Evolutionary conservation across 352 stramenopile genomes (phyloP).

Genomic region (Phytophthora cactorum): DNA sequence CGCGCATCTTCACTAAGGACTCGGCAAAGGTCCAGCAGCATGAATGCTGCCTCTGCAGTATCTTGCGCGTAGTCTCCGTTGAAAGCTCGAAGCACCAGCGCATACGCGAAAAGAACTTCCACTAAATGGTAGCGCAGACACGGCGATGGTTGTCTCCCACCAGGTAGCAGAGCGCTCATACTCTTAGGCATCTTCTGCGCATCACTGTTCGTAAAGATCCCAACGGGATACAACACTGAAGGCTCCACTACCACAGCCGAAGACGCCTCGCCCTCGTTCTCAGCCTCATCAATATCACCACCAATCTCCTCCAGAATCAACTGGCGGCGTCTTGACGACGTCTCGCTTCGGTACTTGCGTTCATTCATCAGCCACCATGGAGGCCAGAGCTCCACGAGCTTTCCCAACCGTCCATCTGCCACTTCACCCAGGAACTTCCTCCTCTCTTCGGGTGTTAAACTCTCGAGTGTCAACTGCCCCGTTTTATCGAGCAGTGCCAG

Average conservation of each 20-base stretch:
- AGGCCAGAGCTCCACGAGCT: constrained; percentile 68
- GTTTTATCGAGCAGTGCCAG: constrained; percentile 53
- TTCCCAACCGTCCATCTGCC: constrained; percentile 64
- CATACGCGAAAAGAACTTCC: constrained; percentile 77
- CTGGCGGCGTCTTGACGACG: constrained; percentile 36
- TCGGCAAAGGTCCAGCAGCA: constrained; percentile 51
- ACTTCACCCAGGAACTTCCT: constrained; percentile 70
- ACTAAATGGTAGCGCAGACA: constrained; percentile 65
- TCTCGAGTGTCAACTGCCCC: constrained; percentile 63
- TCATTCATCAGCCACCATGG: constrained; percentile 72
- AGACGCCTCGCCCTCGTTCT: constrained; percentile 10
- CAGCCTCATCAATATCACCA: constrained; percentile 1
- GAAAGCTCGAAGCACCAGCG: constrained; percentile 70
- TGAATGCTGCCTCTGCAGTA: constrained; percentile 46
- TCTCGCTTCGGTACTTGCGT: constrained; percentile 61
- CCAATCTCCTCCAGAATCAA: constrained; percentile 62
- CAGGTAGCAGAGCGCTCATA: constrained; percentile 42
- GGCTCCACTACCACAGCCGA: constrained; percentile 1
- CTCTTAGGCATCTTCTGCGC: constrained; percentile 42
- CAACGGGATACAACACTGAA: constrained; percentile 48
- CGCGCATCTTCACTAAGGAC: constrained; percentile 59
- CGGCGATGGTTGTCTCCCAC: constrained; percentile 39
- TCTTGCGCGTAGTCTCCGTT: constrained; percentile 82
- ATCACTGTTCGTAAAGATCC: constrained; percentile 53
- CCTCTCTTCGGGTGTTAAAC: constrained; percentile 62